Evolutionary conservation across 2,329 filamentous ascomycete species (phyloP), one percentile per base, ranked within the genome.

Genomic region (Penicillium griseofulvum): DNA sequence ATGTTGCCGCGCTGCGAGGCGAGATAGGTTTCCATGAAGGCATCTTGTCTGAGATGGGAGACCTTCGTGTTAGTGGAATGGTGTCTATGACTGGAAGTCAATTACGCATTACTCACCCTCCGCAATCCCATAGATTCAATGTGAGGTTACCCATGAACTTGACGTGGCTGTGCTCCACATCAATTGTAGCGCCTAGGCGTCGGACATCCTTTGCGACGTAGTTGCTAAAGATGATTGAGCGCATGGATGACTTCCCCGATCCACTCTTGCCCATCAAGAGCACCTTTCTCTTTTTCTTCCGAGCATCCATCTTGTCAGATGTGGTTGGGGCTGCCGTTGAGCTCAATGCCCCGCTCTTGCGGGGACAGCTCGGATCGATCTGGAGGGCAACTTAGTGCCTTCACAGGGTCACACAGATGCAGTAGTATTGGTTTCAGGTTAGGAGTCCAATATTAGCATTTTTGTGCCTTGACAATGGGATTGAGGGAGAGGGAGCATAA

Each of bases 131-230:
- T 17, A 99, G 84, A 75, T 99, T 97, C 66, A 99, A 83, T 51
- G 94, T 97, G 50, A 99, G 81, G 74, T 97, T 97, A 50, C 94
- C 94, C 78, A 99, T 89, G 78, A 99, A 99, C 75, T 96, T 96
- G 76, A 97, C 94, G 77, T 97, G 94, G 59, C 91, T 97, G 68
- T 97, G 89, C 76, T 99, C 94, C 57, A 99, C 94, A 72, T 99
- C 94, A 71, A 99, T 97, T 12, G 94, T 99, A 1, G 94, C 94
- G 63, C 94, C 94, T 53, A 99, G 80, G 55, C 94, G 82, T 37
- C 94, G 84, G 7, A 96, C 96, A 74, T 99, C 94, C 71, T 95
- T 91, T 54, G 94, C 94, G 62, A 97, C 92, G 73, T 97, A 97
- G 76, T 97, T 97, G 80, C 90, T 96, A 77, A 99, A 99, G 73